Evolutionary conservation across 2,329 filamentous ascomycete genomes (phyloP), one percentile per base, ranked within the genome.

Genomic region (Lasiodiplodia hormozganensis): DNA sequence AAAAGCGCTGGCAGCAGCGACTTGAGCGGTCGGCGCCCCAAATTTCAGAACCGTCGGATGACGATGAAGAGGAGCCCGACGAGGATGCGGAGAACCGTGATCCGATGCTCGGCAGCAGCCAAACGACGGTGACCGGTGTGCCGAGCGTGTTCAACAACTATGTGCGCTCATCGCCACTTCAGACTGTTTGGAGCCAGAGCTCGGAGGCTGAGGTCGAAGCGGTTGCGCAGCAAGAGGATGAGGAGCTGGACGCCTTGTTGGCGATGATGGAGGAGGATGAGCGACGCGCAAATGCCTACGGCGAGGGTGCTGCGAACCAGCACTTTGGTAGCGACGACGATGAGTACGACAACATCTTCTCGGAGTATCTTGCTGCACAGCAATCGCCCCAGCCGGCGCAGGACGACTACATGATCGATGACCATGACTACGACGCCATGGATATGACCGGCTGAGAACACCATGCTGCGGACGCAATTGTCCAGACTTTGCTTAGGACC

Each of bases 341-440:
- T 43, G 87, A 89, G 70, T 89, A 88, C 73, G 86, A 89, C 72
- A 80, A 81, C 70, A 80, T 89, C 8, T 89, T 97, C 76, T 86
- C 88, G 82, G 88, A 92, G 40, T 43, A 43, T 23, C 18, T 68
- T 7, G 38, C 40, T 40, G 31, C 36, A 10, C 16, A 60, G 18
- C 54, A 52, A 72, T 75, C 72, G n/a, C 79, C 84, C 70, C 81
- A 85, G 58, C 74, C 78, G 16, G 69, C 73, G 57, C 72, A 69
- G 7, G 47, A 57, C 11, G 68, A 71, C 64, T 65, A 62, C 34
- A 69, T 65, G 25, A 69, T 71, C 54, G 69, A 28, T 71, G 65
- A 76, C 25, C 56, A 68, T 21, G 51, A 60, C 38, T 54, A 71
- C 47, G 73, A 77, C 62, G 75, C 73, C 71, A 79, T 80, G 80